Conservation (phyloP, 345 rosid species). For the Hirschfeldia incana region DNA sequence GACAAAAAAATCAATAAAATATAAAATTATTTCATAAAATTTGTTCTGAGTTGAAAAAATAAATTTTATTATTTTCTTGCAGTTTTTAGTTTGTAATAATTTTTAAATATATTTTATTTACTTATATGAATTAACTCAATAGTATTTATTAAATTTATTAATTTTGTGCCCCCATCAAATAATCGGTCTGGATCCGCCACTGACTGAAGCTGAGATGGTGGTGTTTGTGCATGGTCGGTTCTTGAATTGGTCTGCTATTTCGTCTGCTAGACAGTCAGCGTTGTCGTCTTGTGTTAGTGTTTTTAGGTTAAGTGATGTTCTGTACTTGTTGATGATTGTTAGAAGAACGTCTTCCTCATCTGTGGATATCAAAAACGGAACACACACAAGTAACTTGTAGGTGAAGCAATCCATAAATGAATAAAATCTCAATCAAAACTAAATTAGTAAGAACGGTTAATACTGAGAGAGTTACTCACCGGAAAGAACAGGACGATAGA, state of each 20-base stretch:
- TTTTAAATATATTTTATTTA: too few species aligned
- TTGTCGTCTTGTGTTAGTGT: not conserved
- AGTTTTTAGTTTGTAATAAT: too few species aligned
- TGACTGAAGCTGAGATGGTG: not conserved
- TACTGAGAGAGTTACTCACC: constrained; percentile 26
- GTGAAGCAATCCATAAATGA: not conserved
- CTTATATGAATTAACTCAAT: too few species aligned
- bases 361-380: not conserved
- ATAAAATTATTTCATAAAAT: too few species aligned
- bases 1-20: too few species aligned
- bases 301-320: not conserved
- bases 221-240: not conserved
- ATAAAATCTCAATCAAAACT: not conserved
- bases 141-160: too few species aligned
- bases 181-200: too few species aligned
- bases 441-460: not conserved
- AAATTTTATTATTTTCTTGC: too few species aligned
- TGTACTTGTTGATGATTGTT: not conserved
- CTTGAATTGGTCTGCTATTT: not conserved
- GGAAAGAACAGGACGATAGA: constrained; percentile 46
- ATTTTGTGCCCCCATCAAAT: too few species aligned
- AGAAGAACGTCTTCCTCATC: not conserved
- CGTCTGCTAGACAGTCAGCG: not conserved
- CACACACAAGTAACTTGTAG: not conserved
- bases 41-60: too few species aligned